Base-by-base conservation (phyloP, 768 basidiomycete genomes). In the Mycena belliarum region DNA sequence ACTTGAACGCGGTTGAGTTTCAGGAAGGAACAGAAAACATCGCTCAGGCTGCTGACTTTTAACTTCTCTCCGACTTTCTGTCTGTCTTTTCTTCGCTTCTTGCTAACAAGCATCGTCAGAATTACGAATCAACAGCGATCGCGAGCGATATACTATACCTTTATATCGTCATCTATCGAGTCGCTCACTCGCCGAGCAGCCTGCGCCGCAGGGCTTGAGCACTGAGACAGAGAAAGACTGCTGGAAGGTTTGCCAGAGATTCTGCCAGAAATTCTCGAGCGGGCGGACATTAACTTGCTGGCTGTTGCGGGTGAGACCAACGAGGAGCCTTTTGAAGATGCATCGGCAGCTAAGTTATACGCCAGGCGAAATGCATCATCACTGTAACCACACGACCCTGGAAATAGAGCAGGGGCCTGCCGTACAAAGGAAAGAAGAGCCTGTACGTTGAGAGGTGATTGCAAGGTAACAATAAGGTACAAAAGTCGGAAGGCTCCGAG, bases 21-120 rank as follows among this genome's bases (percentile, higher is more conserved):
- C 26, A 35, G 52, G 21, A 57, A 52, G 41, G 40, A 25, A 46
- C 33, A 38, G 50, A n/a, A 48, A 46, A 25, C 18, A 41, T 24
- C 4, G 20, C 24, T 49, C 48, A 41, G 20, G n/a, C 2, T 6
- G 57, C 66, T 35, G 54, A 82, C 85, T 84, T 79, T 85, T 87
- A 20, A 87, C 77, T 59, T 82, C 78, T 60, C 70, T 75, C 61
- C 71, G 70, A 63, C 72, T 69, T 2, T 77, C 75, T 43, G 82
- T 80, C 67, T 73, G 79, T 63, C 76, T 75, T 49, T 73, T 75
- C 21, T 73, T 67, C 46, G 73, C 73, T 43, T 87, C 85, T 67
- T 74, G 80, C 83, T 86, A 61, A 40, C 44, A 32, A 21, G 10
- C 37, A 14, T n/a, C n/a, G n/a, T n/a, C n/a, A n/a, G n/a, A n/a